Conservation (phyloP, 805 yeast genomes). For the Dipodascopsis uninucleata region DNA sequence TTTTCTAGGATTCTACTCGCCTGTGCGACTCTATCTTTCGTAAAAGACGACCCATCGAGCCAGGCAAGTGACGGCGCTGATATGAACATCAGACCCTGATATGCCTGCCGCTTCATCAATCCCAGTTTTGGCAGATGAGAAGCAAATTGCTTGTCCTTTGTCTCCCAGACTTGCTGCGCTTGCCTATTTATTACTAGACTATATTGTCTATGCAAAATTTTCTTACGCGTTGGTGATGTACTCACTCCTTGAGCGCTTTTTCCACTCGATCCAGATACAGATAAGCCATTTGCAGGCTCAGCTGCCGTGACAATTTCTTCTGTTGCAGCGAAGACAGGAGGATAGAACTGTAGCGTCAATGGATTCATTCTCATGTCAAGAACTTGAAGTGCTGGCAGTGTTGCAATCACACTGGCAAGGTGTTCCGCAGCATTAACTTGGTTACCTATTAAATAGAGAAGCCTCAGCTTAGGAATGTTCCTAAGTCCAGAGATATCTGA, state of each 20-base stretch:
- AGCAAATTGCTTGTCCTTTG: constrained; percentile 15
- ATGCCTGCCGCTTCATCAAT: constrained; percentile 13
- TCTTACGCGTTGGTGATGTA: constrained; percentile 1
- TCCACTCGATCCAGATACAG: no score
- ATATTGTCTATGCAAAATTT: constrained; percentile 16
- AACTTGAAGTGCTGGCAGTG: constrained; percentile 25
- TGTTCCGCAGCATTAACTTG: constrained; percentile 25
- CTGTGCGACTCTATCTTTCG: constrained; percentile 5
- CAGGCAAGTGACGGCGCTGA: constrained; percentile 15
- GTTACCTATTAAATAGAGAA: constrained; percentile 33
- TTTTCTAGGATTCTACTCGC: constrained; percentile 15
- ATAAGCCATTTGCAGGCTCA: background rate
- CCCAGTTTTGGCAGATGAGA: constrained; percentile 5
- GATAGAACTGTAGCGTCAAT: constrained; percentile 30
- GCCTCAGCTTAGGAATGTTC: constrained; percentile 31
- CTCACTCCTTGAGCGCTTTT: no score
- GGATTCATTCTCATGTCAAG: constrained; percentile 37
- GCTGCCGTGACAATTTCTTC: constrained; percentile 1
- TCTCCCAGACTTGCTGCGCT: constrained; percentile 20
- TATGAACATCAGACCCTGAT: constrained; percentile 25
- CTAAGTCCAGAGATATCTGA: constrained; percentile 30
- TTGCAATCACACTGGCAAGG: constrained; percentile 25
- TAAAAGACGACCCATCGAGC: constrained; percentile 22
- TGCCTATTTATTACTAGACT: constrained; percentile 17
- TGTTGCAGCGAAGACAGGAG: constrained; percentile 16